A percentile compares a stretch with the other conserved stretches of the same genome.
These are phyloP conservation scores for Gloeophyllum trabeum DNA, from an alignment of 768 basidiomycete genomes.

Conservation along the genomic window DNA sequence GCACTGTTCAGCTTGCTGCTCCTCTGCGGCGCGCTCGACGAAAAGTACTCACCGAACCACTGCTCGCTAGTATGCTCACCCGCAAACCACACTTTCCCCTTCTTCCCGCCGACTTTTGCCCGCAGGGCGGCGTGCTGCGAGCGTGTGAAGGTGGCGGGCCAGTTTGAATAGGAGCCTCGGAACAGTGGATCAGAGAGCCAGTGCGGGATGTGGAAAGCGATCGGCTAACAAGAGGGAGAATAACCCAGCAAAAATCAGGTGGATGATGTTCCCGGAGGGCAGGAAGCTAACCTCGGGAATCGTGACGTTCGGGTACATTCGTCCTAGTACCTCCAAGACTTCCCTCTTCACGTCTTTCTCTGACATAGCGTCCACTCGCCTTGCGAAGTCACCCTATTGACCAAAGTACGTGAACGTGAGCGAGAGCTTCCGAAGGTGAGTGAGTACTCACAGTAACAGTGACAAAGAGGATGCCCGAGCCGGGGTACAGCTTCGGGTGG, in stretches of 20 bases:
- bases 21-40: not conserved
- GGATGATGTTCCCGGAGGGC: no score
- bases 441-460: slow-evolving; percentile 26
- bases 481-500: slow-evolving; percentile 37
- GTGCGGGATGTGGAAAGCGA: slow-evolving; percentile 40
- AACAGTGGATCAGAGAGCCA: slow-evolving; percentile 44
- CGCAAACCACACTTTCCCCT: slow-evolving; percentile 44
- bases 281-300: no score
- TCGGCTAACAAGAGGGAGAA: no score
- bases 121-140: slow-evolving; percentile 42
- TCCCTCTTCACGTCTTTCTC: slow-evolving; percentile 36
- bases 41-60: slow-evolving; percentile 40
- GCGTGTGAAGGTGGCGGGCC: slow-evolving; percentile 50
- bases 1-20: not conserved
- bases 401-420: no score
- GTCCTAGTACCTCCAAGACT: slow-evolving; percentile 40
- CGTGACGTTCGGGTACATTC: slow-evolving; percentile 44
- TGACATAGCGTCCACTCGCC: slow-evolving; percentile 43
- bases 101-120: slow-evolving; percentile 31
- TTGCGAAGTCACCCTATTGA: slow-evolving; percentile 45
- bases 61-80: slow-evolving; percentile 50
- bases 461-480: slow-evolving; percentile 38
- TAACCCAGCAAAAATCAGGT: no score
- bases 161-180: slow-evolving; percentile 58
- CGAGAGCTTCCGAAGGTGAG: not conserved